These are phyloP conservation scores for Mycena epipterygia DNA, from an alignment of 768 basidiomycete genomes.

Conservation along the genomic window DNA sequence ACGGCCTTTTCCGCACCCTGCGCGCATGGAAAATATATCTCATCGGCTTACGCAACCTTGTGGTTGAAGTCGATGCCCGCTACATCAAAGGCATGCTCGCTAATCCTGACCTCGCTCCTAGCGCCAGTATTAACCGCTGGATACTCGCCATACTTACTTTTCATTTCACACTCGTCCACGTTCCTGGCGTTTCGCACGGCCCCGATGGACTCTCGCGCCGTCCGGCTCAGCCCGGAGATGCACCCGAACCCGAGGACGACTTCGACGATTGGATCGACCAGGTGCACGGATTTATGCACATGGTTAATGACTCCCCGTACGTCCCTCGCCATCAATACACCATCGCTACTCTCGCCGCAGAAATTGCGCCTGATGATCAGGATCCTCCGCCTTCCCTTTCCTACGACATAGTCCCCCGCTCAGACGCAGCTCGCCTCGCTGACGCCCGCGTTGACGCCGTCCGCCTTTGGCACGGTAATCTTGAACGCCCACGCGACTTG, in stretches of 20 bases:
- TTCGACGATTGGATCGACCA: too few relatives aligned
- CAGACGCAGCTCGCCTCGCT: neutral
- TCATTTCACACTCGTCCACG: conserved; percentile 48
- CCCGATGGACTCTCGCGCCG: conserved; percentile 49
- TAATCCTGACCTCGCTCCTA: conserved; percentile 43
- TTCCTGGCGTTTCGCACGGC: conserved; percentile 38
- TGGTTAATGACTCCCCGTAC: conserved; percentile 21
- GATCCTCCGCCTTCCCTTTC: neutral
- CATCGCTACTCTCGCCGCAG: neutral
- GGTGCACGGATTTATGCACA: too few relatives aligned
- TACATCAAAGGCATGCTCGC: conserved; percentile 54
- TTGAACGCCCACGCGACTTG: conserved; percentile 17
- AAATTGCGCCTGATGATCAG: too few relatives aligned
- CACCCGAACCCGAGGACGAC: too few relatives aligned
- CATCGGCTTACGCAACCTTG: conserved; percentile 47
- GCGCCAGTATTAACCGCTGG: conserved; percentile 43
- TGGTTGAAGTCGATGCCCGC: conserved; percentile 52
- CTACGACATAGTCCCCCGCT: neutral
- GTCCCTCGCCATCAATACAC: neutral
- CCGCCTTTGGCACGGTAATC: conserved; percentile 17
- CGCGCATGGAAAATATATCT: conserved; percentile 39
- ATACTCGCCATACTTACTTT: conserved; percentile 45
- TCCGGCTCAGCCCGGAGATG: conserved; percentile 31
- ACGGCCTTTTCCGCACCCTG: conserved; percentile 45
- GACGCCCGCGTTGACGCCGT: conserved; percentile 21